Evolutionary conservation across 495 filamentous ascomycete species (phyloP).

Genomic region (Gamarada debralockiae): DNA sequence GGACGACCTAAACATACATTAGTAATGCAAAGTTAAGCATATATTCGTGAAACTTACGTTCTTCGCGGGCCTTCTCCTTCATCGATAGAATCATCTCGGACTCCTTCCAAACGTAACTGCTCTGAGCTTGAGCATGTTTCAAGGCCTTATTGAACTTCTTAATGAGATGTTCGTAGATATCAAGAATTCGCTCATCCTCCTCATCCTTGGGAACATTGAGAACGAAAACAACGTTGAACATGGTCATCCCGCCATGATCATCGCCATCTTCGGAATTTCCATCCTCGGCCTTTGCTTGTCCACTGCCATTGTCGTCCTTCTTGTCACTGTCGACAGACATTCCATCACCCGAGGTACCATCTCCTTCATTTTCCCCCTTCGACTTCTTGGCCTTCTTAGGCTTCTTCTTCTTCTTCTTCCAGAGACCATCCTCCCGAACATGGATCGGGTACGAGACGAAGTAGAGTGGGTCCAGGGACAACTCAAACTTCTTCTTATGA

Average conservation of each 20-base stretch:
- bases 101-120: conserved; percentile 84
- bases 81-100: conserved; percentile 70
- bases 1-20: conserved; percentile 38
- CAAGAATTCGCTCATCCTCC: conserved; percentile 65
- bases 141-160: conserved; percentile 87
- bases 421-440: conserved; percentile 77
- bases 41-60: conserved; percentile 45
- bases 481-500: conserved; percentile 83
- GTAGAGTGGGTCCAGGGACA: conserved; percentile 77
- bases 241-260: conserved; percentile 63
- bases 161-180: conserved; percentile 83
- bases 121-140: conserved; percentile 84
- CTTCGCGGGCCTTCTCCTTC: conserved; percentile 75
- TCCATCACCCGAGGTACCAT: conserved; percentile 21
- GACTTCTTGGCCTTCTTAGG: conserved; percentile 37
- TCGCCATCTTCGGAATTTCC: conserved; percentile 30
- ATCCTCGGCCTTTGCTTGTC: conserved; percentile 17
- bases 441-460: conserved; percentile 89
- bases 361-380: conserved; percentile 16
- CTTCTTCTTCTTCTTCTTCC: conserved; percentile 78
- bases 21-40: background rate
- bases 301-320: conserved; percentile 36
- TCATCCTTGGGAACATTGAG: conserved; percentile 74
- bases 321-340: conserved; percentile 17
- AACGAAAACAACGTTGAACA: conserved; percentile 97